A percentile compares a stretch with the other conserved stretches of the same genome.
These are phyloP conservation scores for Paralagenidium karlingii DNA, from an alignment of 352 stramenopile genomes.

Conservation along the genomic window DNA sequence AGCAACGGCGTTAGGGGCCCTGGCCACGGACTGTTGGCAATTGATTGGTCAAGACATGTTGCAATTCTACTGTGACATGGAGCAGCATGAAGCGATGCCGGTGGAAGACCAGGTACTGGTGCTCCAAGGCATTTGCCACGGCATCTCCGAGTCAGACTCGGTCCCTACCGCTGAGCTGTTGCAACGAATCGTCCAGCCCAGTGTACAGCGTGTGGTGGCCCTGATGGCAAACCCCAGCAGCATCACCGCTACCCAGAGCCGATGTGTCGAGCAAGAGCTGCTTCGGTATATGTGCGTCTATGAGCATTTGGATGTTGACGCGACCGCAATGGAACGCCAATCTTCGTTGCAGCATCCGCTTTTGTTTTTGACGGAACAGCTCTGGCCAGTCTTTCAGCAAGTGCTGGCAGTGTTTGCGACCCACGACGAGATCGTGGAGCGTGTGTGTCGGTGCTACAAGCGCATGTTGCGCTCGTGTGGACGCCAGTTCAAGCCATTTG, in stretches of 20 bases:
- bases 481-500: slow-evolving; percentile 35
- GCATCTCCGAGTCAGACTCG: slow-evolving; percentile 40
- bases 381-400: slow-evolving; percentile 75
- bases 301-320: slow-evolving; percentile 48
- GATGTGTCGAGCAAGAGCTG: slow-evolving; percentile 54
- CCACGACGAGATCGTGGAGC: slow-evolving; percentile 71
- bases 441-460: slow-evolving; percentile 79
- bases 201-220: slow-evolving; percentile 29
- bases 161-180: slow-evolving; percentile 27
- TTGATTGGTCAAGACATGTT: slow-evolving; percentile 51
- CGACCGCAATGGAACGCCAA: slow-evolving; percentile 1
- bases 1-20: slow-evolving; percentile 44
- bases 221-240: slow-evolving; percentile 25
- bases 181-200: slow-evolving; percentile 53
- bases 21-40: slow-evolving; percentile 70
- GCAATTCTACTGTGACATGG: slow-evolving; percentile 67
- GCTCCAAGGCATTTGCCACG: slow-evolving; percentile 59
- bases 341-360: slow-evolving; percentile 42
- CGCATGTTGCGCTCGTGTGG: slow-evolving; percentile 71
- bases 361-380: slow-evolving; percentile 54
- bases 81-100: slow-evolving; percentile 44
- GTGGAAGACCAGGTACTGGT: slow-evolving; percentile 81
- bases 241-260: slow-evolving; percentile 17
- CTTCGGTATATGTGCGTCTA: slow-evolving; percentile 77
- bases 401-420: slow-evolving; percentile 56